Conservation (phyloP, 148 eudicot species). For the Chenopodium album region DNA sequence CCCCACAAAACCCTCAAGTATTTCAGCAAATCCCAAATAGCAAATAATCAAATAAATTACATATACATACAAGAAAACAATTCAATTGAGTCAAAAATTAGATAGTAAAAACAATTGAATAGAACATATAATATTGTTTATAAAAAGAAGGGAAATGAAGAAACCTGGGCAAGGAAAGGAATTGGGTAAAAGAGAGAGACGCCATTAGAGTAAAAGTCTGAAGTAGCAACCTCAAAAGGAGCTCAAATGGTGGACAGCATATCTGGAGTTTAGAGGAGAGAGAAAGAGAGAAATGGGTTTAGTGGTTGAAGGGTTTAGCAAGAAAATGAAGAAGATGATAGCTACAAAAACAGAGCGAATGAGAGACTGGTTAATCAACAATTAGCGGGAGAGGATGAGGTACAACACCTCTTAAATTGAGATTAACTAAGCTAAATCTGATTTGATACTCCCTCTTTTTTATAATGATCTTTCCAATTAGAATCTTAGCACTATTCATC, state of each 20-base stretch:
- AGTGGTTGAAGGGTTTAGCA: constrained; percentile 18
- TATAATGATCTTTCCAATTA: no score
- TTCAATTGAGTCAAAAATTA: background rate
- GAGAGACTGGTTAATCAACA: background rate
- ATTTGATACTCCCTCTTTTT: no score
- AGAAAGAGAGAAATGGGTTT: constrained; percentile 11
- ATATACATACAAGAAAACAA: background rate
- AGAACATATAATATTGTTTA: background rate
- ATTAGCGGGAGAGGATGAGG: constrained; percentile 25
- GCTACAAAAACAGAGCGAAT: no score
- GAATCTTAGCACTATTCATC: no score
- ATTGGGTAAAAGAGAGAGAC: constrained; percentile 42
- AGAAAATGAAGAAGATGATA: background rate
- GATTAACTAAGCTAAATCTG: no score
- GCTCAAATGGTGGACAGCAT: background rate
- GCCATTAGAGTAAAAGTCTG: constrained; percentile 34
- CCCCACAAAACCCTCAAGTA: constrained; percentile 4
- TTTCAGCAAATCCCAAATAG: constrained; percentile 4
- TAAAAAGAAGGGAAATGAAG: background rate
- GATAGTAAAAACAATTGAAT: background rate
- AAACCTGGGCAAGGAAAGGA: constrained; percentile 37
- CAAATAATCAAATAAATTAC: background rate
- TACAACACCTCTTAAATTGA: background rate
- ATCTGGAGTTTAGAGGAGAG: constrained; percentile 16
- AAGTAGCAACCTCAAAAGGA: background rate